Evolutionary conservation across 2,329 filamentous ascomycete species (phyloP), one percentile per base, ranked within the genome.

Genomic region (Pestalotiopsis sp.): DNA sequence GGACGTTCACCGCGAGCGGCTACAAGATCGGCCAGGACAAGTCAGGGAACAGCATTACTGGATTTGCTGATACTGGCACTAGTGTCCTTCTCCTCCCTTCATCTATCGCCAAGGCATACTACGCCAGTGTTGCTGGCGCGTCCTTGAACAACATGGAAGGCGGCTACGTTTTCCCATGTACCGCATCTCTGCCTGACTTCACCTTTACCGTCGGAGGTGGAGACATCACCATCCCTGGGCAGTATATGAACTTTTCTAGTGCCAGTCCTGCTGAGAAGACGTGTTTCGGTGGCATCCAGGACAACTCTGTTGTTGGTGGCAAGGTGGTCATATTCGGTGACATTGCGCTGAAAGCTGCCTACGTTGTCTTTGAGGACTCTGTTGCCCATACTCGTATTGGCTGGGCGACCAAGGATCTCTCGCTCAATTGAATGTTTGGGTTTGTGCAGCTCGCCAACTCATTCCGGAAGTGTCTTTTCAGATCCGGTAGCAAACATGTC

Each of bases 51-150:
- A 52, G 4, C n/a, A 65, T 52, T n/a, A 65, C 11, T 11, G 62
- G 62, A 1, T 76, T 78, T 25, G 87, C 88, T 74, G 90, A 92
- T 80, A 92, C 90, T 17, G 90, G 90, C 65, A 92, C 90, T 70
- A 90, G 89, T 12, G 86, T 92, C 25, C 77, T 91, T 70, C 83
- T 90, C 72, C 79, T 91, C 58, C 86, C 87, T 49, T 76, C 82
- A 70, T 73, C 76, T 31, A 81, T 89, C 71, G 84, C 86, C 69
- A 72, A 78, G 1, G 84, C 82, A 66, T 92, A 91, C 84, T 92
- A 91, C 81, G 77, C 79, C 66, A 76, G 87, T 70, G 85, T 91
- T 66, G 67, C 73, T 3, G 84, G 86, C 13, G 83, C 89, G 5
- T 75, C 85, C 75, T 80, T 81, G 75, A 69, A 73, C 66, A 73